These are phyloP conservation scores for Pleurotus djamor DNA, from an alignment of 768 basidiomycete genomes.

Conservation along the genomic window DNA sequence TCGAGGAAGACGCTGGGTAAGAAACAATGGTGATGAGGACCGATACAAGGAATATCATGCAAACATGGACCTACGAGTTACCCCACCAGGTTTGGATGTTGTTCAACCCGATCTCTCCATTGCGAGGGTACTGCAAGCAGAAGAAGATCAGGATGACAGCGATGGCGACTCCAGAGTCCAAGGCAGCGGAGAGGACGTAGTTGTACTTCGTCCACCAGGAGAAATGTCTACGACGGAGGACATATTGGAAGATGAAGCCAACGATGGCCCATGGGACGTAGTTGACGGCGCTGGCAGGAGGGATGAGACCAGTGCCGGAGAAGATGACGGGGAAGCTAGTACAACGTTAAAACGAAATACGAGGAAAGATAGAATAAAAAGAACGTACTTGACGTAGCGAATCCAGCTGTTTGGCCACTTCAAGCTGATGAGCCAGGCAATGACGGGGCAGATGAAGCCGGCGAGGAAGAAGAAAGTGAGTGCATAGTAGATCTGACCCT, in stretches of 20 bases:
- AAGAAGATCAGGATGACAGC: slow-evolving; percentile 48
- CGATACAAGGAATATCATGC: not conserved
- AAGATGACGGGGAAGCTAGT: slow-evolving; percentile 51
- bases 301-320: slow-evolving; percentile 57
- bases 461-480: slow-evolving; percentile 79
- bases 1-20: slow-evolving; percentile 34
- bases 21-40: no score
- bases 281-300: slow-evolving; percentile 69
- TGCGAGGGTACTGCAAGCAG: slow-evolving; percentile 65
- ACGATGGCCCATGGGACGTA: slow-evolving; percentile 66
- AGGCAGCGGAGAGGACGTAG: slow-evolving; percentile 68
- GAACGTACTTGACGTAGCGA: slow-evolving; percentile 60
- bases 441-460: slow-evolving; percentile 59
- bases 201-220: slow-evolving; percentile 70
- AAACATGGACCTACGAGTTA: slow-evolving; percentile 41
- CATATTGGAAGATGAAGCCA: slow-evolving; percentile 64
- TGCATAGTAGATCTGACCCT: slow-evolving; percentile 59
- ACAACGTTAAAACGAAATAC: no score
- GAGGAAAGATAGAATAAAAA: not conserved
- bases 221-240: slow-evolving; percentile 56
- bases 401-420: slow-evolving; percentile 63
- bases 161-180: slow-evolving; percentile 70
- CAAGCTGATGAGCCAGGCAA: slow-evolving; percentile 49
- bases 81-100: slow-evolving; percentile 72
- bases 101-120: slow-evolving; percentile 55